phyloP scores from a whole-genome alignment of 352 stramenopile genomes.

The Globisporangium lucens region DNA sequence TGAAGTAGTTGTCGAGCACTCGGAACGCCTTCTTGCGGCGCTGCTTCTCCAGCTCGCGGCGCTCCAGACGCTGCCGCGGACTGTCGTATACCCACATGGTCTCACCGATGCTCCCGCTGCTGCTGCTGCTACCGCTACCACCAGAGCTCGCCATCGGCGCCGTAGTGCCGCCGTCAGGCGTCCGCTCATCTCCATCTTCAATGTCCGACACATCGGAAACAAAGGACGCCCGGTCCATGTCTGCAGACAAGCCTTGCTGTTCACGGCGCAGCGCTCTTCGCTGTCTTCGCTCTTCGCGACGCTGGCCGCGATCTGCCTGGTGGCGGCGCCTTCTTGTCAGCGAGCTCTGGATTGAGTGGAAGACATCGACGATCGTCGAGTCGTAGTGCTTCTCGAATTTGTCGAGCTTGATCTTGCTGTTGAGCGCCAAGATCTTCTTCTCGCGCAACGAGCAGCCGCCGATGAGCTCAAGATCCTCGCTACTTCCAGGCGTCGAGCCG shows the following conservation, averaged over 20 bases:
- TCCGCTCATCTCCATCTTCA: slow-evolving; percentile 13
- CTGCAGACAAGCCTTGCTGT: background rate
- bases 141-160: slow-evolving; percentile 26
- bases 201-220: background rate
- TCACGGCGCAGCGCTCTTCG: background rate
- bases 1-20: slow-evolving; percentile 47
- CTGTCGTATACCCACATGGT: slow-evolving; percentile 57
- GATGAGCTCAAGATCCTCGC: background rate
- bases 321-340: slow-evolving; percentile 22
- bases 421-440: slow-evolving; percentile 52
- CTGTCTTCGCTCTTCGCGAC: background rate
- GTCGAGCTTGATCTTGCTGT: slow-evolving; percentile 48
- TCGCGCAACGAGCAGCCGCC: slow-evolving; percentile 42
- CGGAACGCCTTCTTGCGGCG: slow-evolving; percentile 50
- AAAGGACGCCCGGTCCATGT: background rate
- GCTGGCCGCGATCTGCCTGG: slow-evolving; percentile 3
- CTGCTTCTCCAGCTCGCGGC: slow-evolving; percentile 49
- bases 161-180: slow-evolving; percentile 23
- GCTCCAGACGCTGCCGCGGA: slow-evolving; percentile 45
- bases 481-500: background rate
- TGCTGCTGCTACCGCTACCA: slow-evolving; percentile 27
- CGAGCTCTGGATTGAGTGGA: slow-evolving; percentile 40
- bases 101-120: slow-evolving; percentile 30
- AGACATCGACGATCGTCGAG: slow-evolving; percentile 56
- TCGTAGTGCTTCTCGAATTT: slow-evolving; percentile 61